Conservation (phyloP, 768 basidiomycete genomes). For the Inosperma sp. region DNA sequence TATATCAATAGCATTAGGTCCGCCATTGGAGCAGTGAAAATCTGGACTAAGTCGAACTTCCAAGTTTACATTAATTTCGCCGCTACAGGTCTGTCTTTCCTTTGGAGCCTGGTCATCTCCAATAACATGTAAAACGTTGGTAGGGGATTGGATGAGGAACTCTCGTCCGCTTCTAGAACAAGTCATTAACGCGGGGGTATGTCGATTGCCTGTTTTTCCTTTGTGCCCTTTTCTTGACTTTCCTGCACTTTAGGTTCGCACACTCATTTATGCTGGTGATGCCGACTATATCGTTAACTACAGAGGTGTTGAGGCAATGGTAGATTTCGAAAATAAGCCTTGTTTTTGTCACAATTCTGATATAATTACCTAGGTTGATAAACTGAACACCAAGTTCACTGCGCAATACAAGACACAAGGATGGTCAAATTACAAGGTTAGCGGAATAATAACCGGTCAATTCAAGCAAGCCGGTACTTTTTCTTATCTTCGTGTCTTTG, state of each 20-base stretch:
- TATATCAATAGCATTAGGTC: constrained; percentile 29
- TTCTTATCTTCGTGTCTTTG: constrained; percentile 51
- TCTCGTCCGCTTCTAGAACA: constrained; percentile 45
- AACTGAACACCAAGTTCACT: constrained; percentile 44
- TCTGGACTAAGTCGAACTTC: constrained; percentile 38
- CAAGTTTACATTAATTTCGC: constrained; percentile 46
- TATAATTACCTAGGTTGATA: constrained; percentile 43
- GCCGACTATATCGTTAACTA: constrained; percentile 56
- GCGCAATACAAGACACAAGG: constrained; percentile 36
- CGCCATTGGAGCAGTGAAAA: constrained; percentile 41
- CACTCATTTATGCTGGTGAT: constrained; percentile 54
- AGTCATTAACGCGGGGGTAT: constrained; percentile 53
- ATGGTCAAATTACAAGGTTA: constrained; percentile 47
- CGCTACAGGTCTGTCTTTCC: constrained; percentile 33
- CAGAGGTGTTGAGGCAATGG: constrained; percentile 55
- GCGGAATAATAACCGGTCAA: constrained; percentile 44
- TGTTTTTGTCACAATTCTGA: neutral
- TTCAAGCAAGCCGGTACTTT: constrained; percentile 57
- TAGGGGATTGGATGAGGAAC: constrained; percentile 57
- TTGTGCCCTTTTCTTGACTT: neutral
- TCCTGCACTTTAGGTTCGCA: constrained; percentile 31
- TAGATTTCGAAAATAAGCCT: constrained; percentile 15
- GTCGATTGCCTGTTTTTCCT: neutral
- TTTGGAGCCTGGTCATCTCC: neutral
- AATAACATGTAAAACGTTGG: neutral